Percentiles rank a stretch among this genome's conserved stretches.
These are phyloP conservation scores for Delonix regia DNA, from an alignment of 306 rosid species.

Conservation along the genomic window DNA sequence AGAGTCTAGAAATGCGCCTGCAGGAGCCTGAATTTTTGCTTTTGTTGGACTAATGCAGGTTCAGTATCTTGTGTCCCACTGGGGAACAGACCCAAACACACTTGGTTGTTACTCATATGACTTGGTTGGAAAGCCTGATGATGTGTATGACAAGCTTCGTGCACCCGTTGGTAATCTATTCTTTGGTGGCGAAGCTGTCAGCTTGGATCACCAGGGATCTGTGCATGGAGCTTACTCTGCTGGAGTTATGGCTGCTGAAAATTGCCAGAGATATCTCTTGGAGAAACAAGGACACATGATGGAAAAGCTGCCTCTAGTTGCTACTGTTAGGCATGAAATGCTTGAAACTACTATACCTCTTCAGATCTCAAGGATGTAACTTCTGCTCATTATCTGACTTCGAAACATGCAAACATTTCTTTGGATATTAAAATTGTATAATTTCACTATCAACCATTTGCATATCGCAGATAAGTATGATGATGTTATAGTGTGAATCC, in stretches of 20 bases:
- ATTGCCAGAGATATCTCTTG: slow-evolving; percentile 43
- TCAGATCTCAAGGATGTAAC: slow-evolving; percentile 61
- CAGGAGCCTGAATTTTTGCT: slow-evolving; percentile 26
- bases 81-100: slow-evolving; percentile 79
- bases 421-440: not conserved
- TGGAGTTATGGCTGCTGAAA: slow-evolving; percentile 58
- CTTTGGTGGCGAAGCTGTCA: slow-evolving; percentile 61
- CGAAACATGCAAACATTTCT: not conserved
- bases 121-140: slow-evolving; percentile 70
- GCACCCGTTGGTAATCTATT: slow-evolving; percentile 66
- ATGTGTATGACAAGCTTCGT: slow-evolving; percentile 70
- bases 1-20: slow-evolving; percentile 2
- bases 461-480: not conserved
- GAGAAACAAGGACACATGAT: slow-evolving; percentile 41
- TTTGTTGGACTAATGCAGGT: slow-evolving; percentile 51
- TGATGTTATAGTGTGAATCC: not conserved
- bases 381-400: not conserved
- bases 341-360: slow-evolving; percentile 53
- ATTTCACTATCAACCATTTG: not conserved
- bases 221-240: slow-evolving; percentile 73
- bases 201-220: slow-evolving; percentile 76
- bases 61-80: slow-evolving; percentile 74
- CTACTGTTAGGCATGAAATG: slow-evolving; percentile 48
- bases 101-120: slow-evolving; percentile 79
- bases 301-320: slow-evolving; percentile 37